Conservation (phyloP, 1,284 basidiomycete species). For the Apiotrichum gracile region DNA sequence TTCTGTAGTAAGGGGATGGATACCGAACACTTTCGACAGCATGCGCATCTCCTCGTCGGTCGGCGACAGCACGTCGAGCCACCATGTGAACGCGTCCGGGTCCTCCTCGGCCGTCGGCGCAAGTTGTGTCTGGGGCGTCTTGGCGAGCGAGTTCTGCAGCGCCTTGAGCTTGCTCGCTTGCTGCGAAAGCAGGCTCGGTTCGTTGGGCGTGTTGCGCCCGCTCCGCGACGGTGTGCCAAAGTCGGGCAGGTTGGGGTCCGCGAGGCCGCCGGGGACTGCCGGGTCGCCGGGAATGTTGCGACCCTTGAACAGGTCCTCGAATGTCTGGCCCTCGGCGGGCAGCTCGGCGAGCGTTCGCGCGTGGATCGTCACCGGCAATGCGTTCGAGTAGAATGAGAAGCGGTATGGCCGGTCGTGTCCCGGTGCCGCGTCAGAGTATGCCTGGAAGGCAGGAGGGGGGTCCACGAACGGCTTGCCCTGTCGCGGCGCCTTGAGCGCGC, state of each 20-base stretch:
- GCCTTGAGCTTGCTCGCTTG: neutral
- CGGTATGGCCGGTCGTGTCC: constrained; percentile 88
- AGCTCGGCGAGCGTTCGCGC: constrained; percentile 87
- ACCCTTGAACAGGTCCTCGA: constrained; percentile 75
- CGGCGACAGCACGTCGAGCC: constrained; percentile 90
- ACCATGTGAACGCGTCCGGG: constrained; percentile 83
- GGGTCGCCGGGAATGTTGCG: constrained; percentile 8
- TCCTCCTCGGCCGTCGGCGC: constrained; percentile 18
- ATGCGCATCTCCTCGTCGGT: constrained; percentile 99
- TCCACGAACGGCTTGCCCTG: constrained; percentile 12
- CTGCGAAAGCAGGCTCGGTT: constrained; percentile 9
- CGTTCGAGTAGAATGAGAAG: constrained; percentile 98
- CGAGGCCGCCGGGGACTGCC: neutral
- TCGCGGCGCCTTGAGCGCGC: constrained; percentile 41
- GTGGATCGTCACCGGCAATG: constrained; percentile 87
- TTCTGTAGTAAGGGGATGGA: constrained; percentile 97
- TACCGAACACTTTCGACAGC: constrained; percentile 88
- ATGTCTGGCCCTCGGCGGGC: constrained; percentile 86
- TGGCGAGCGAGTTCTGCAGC: constrained; percentile 1
- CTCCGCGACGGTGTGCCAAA: neutral
- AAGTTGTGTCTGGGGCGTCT: neutral
- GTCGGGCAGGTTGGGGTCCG: neutral
- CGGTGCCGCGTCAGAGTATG: constrained; percentile 41
- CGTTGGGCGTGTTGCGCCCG: constrained; percentile 14
- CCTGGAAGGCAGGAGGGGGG: constrained; percentile 20